These are phyloP conservation scores for Chaetomium tenue DNA, from an alignment of 495 filamentous ascomycete genomes.

Conservation along the genomic window DNA sequence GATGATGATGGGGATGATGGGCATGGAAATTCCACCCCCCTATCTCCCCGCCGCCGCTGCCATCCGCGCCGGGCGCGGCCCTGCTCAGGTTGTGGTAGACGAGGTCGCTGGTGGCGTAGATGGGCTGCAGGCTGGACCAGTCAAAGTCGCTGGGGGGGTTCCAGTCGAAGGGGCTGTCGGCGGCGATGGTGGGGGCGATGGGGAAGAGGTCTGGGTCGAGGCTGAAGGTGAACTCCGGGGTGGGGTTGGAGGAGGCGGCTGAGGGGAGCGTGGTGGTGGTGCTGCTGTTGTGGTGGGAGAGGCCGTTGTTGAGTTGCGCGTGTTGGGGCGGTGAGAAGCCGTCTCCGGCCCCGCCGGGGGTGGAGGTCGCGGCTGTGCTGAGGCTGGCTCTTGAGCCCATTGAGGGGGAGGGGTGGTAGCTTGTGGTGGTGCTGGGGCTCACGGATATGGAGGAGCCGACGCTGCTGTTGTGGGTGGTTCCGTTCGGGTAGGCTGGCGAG, in stretches of 20 bases:
- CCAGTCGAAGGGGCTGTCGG: slow-evolving; percentile 19
- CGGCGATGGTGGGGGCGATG: neutral
- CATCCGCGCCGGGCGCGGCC: neutral
- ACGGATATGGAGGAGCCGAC: neutral
- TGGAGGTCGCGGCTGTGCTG: neutral
- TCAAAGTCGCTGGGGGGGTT: slow-evolving; percentile 43
- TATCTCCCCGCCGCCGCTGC: neutral
- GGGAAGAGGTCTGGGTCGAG: slow-evolving; percentile 9
- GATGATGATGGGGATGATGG: too few relatives aligned
- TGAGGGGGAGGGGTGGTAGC: neutral
- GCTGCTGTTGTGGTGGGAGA: neutral
- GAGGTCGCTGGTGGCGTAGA: slow-evolving; percentile 55
- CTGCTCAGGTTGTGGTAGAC: slow-evolving; percentile 48
- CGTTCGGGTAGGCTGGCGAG: neutral
- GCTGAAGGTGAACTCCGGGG: neutral
- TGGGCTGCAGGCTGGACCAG: slow-evolving; percentile 50
- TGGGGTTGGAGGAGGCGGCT: neutral
- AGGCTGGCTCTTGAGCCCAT: neutral
- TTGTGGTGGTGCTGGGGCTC: neutral
- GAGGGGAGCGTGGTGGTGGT: neutral
- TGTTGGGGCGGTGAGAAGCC: neutral
- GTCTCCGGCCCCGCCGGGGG: neutral
- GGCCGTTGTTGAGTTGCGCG: neutral
- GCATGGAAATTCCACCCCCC: neutral
- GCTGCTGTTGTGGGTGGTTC: slow-evolving; percentile 1